Conservation (phyloP, 148 eudicot genomes). For the Nepenthes mirabilis region DNA sequence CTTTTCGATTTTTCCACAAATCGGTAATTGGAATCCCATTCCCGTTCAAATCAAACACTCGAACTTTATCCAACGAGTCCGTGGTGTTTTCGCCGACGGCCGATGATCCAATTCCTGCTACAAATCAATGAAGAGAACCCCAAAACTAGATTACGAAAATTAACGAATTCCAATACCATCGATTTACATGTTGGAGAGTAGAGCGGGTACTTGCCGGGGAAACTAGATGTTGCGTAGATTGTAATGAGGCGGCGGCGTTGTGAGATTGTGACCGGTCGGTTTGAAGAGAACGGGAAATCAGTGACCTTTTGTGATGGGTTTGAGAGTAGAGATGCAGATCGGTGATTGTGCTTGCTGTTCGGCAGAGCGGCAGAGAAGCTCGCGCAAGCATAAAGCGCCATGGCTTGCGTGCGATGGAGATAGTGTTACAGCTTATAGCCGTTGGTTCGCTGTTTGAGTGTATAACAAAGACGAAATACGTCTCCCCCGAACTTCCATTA, state of each 20-base stretch:
- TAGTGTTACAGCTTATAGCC: no score
- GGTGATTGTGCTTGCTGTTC: no score
- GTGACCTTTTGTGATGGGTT: no score
- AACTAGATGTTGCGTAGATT: slow-evolving; percentile 24
- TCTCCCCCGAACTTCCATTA: no score
- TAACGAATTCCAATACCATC: not conserved
- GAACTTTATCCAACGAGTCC: slow-evolving; percentile 38
- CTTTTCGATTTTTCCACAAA: slow-evolving; percentile 92
- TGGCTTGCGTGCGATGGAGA: no score
- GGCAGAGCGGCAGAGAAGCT: not conserved
- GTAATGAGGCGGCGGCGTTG: slow-evolving; percentile 2
- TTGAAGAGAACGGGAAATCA: not conserved
- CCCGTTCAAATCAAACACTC: slow-evolving; percentile 67
- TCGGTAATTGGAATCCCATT: slow-evolving; percentile 55
- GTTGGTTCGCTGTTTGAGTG: no score
- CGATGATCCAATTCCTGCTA: slow-evolving; percentile 22
- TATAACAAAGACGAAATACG: no score
- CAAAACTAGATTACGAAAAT: not conserved
- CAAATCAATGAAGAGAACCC: slow-evolving; percentile 1
- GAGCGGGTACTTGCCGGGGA: slow-evolving; percentile 19
- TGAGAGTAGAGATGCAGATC: no score
- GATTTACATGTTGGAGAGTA: not conserved
- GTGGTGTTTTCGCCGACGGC: slow-evolving; percentile 8
- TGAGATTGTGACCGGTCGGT: not conserved
- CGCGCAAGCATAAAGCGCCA: not conserved